Evolutionary conservation across 257 asterid genomes (phyloP), one percentile per base, ranked within the genome.

Genomic region (Solanum pinnatisectum): DNA sequence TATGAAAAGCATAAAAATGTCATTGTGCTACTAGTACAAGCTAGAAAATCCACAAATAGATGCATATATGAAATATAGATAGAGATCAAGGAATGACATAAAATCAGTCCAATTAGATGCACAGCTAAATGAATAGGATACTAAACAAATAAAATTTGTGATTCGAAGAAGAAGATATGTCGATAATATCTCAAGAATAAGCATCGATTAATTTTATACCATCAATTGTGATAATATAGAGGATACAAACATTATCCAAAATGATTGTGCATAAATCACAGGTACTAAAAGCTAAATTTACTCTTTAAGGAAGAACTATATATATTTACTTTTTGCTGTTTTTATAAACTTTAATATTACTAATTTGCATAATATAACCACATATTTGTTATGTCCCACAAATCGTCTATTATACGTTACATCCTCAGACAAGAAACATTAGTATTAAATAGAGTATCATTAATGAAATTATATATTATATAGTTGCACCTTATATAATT

Each of bases 21-120:
- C 2, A 6, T 18, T 16, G 3, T 0, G 8, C 3, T 49, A 0
- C 1, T 6, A 6, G 8, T 49, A 0, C 23, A 49, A 15, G 22
- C 22, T 49, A 49, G 59, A 56, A 0, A 4, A 18, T 15, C 56
- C 8, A 16, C 0, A 18, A 56, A 33, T 72, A 72, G 27, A 72
- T 18, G 27, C 27, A 72, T 10, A 33, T 8, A 11, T 5, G 20
- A 67, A 25, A 60, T 25, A 73, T 6, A 20, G 20, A 22, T 36
- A 74, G 14, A 33, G 9, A 73, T 36, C 18, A 2, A 10, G 10
- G 3, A 68, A 68, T 27, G 74, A 27, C 74, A 27, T 6, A 3
- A 27, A 63, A 23, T 63, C 37, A 76, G 32, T 20, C 3, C 11
- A 76, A 6, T 76, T 6, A 11, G 56, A 37, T 74, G 49, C 10